These are phyloP conservation scores for Phaeodactylum tricornutum DNA, from an alignment of 108 stramenopile genomes.

Conservation along the genomic window DNA sequence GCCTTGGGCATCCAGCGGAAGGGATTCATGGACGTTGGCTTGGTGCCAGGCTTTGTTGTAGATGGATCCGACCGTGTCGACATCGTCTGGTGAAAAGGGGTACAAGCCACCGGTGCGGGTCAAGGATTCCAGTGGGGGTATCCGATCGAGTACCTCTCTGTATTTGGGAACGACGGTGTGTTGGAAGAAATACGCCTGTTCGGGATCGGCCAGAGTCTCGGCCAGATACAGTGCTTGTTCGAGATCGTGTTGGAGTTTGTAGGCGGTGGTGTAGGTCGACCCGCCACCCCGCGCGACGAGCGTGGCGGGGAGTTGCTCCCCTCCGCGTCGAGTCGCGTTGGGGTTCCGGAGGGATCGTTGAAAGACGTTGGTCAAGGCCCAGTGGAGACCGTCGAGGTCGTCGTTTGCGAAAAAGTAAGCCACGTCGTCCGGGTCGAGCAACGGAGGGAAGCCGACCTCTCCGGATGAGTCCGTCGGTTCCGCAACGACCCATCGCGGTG, in stretches of 20 bases:
- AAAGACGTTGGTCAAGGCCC: conserved; percentile 40
- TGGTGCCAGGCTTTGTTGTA: conserved; percentile 48
- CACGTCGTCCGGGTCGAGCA: conserved; percentile 35
- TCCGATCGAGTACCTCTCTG: conserved; percentile 22
- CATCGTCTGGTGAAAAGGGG: conserved; percentile 34
- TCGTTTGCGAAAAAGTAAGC: conserved; percentile 22
- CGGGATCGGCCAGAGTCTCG: conserved; percentile 16
- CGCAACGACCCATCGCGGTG: no score
- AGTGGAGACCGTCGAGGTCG: conserved; percentile 47
- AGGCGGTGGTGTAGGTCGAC: conserved; percentile 43
- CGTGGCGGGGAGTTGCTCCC: conserved; percentile 17
- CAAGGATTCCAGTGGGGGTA: conserved; percentile 39
- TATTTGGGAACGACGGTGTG: conserved; percentile 30
- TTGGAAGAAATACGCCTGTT: conserved; percentile 23
- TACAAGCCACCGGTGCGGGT: conserved; percentile 38
- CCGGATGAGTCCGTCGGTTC: no score
- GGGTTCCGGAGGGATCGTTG: conserved; percentile 27
- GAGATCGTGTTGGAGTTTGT: conserved; percentile 41
- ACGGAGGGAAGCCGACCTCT: conserved; percentile 34
- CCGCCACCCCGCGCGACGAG: conserved; percentile 45
- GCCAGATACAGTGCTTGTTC: conserved; percentile 47
- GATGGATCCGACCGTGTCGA: conserved; percentile 25
- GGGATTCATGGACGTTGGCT: conserved; percentile 19
- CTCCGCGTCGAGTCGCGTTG: not conserved
- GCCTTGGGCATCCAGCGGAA: conserved; percentile 1